phyloP scores from a whole-genome alignment of 768 basidiomycete species.

The Amanita rubescens region DNA sequence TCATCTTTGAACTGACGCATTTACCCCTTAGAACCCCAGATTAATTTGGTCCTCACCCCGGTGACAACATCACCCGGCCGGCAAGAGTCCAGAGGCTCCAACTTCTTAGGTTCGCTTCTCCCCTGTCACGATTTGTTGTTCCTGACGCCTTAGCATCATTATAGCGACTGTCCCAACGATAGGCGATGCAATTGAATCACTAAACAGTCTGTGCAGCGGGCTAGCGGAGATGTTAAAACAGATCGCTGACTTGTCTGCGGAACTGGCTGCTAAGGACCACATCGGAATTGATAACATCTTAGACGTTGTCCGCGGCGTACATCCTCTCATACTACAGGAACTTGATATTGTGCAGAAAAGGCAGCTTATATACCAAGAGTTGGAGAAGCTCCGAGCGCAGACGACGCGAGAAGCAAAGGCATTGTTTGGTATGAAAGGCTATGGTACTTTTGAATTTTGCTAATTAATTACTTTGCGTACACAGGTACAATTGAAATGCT shows the following conservation, averaged over 20 bases:
- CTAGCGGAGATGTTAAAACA: constrained; percentile 57
- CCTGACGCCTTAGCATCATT: constrained; percentile 1
- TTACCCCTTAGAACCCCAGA: constrained; percentile 51
- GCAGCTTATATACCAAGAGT: constrained; percentile 53
- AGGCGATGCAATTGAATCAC: constrained; percentile 62
- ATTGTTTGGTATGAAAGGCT: constrained; percentile 42
- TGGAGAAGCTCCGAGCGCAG: constrained; percentile 36
- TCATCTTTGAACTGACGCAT: neutral
- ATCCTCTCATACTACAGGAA: constrained; percentile 51
- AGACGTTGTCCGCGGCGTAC: constrained; percentile 50
- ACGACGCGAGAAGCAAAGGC: constrained; percentile 42
- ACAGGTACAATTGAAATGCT: constrained; percentile 71
- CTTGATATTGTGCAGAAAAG: constrained; percentile 65
- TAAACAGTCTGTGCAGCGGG: constrained; percentile 55
- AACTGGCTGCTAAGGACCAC: constrained; percentile 65
- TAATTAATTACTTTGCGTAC: neutral
- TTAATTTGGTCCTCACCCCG: constrained; percentile 65
- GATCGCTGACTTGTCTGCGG: constrained; percentile 59
- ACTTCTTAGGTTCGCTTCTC: constrained; percentile 51
- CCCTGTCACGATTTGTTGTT: neutral
- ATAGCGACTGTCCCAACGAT: constrained; percentile 71
- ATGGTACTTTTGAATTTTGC: neutral
- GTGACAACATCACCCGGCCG: constrained; percentile 48
- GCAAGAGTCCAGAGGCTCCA: constrained; percentile 33
- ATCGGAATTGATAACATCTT: constrained; percentile 64